Evolutionary conservation across 345 rosid species (phyloP).

Genomic region (Geranium brycei): DNA sequence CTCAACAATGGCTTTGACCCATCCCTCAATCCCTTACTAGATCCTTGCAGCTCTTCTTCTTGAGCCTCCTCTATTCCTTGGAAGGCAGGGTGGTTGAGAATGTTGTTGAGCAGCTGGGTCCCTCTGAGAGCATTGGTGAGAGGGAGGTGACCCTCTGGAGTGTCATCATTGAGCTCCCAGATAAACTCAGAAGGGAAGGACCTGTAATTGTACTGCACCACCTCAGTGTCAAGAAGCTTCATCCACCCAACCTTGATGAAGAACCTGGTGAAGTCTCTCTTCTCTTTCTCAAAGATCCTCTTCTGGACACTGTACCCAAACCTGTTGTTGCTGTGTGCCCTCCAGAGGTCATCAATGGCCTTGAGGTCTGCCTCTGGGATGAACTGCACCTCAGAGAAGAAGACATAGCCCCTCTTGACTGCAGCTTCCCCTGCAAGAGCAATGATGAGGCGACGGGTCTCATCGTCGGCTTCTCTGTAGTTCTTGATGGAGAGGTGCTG

Average conservation of each 20-base stretch:
- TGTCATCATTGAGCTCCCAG: slow-evolving; percentile 71
- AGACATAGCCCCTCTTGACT: slow-evolving; percentile 68
- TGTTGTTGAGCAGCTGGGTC: slow-evolving; percentile 48
- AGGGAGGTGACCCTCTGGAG: slow-evolving; percentile 81
- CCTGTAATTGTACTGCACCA: slow-evolving; percentile 74
- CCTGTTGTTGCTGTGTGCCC: slow-evolving; percentile 41
- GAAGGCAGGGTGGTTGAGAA: slow-evolving; percentile 80
- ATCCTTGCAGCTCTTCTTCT: slow-evolving; percentile 3
- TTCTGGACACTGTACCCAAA: slow-evolving; percentile 83
- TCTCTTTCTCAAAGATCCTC: slow-evolving; percentile 45
- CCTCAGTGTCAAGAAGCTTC: slow-evolving; percentile 85
- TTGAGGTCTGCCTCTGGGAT: slow-evolving; percentile 46
- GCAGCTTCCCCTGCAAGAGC: slow-evolving; percentile 70
- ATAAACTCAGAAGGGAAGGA: slow-evolving; percentile 67
- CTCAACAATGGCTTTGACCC: slow-evolving; percentile 15
- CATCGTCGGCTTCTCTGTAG: slow-evolving; percentile 83
- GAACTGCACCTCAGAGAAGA: slow-evolving; percentile 86
- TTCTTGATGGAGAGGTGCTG: slow-evolving; percentile 46
- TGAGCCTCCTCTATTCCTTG: slow-evolving; percentile 13
- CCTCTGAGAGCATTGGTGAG: slow-evolving; percentile 90
- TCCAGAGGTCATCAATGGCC: slow-evolving; percentile 73
- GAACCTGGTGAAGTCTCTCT: slow-evolving; percentile 59
- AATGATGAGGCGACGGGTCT: slow-evolving; percentile 71
- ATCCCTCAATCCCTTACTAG: slow-evolving; percentile 8
- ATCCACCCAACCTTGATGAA: slow-evolving; percentile 86